Evolutionary conservation across 2,329 filamentous ascomycete species (phyloP), one percentile per base, ranked within the genome.

Genomic region (Pseudogymnoascus sp.): DNA sequence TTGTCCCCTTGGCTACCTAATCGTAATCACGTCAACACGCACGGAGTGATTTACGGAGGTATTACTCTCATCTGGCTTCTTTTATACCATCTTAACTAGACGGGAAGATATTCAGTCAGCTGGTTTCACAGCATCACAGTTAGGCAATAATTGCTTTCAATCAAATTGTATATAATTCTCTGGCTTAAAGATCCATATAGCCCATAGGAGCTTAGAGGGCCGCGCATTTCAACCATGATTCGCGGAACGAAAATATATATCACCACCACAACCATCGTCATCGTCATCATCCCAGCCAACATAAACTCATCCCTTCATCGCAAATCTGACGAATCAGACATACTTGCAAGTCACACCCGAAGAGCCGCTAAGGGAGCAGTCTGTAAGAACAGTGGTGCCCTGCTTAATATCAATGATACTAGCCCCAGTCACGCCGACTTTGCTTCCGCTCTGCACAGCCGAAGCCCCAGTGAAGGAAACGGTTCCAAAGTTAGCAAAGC

Each of bases 401-500:
- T 79, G 77, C 68, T 75, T 62, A 58, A 81, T 74, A 60, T 80
- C 77, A 55, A 81, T 69, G 61, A 79, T 70, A 2, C 68, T 72
- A 17, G 74, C 76, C 7, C 75, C 70, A 25, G 74, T 71, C 15
- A 73, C 73, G 13, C 42, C 42, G 3, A 48, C 42, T n/a, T 7
- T 48, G 13, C 66, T 73, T 59, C 63, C 70, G 17, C 61, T 67
- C 33, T 66, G 67, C 4, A 68, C 72, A n/a, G 76, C 78, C 44
- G 68, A 68, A 48, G 74, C 73, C 58, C 68, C 68, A 2, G 74
- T 76, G 68, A 82, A 82, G 13, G 73, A 72, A 8, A 82, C 74
- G 4, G 71, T 75, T 12, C 76, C 76, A 63, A 82, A 83, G 67
- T 81, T 69, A 33, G 75, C 78, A 60, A 83, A 74, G 0, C 75